phyloP scores from a whole-genome alignment of 306 rosid genomes.

The Carpinus fangiana region DNA sequence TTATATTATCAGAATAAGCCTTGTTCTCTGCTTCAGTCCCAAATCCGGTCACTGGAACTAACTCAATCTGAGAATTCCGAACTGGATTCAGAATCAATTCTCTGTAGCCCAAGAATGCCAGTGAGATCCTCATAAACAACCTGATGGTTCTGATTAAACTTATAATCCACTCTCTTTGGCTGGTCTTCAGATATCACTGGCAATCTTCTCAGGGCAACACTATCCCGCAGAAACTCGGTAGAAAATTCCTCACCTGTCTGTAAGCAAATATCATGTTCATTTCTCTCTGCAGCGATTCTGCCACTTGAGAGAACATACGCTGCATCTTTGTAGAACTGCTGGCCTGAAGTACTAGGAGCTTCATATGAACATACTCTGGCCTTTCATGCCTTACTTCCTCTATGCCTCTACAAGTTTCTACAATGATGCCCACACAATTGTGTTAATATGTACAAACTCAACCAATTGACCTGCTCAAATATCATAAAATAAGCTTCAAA shows the following conservation, averaged over 20 bases:
- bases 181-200: conserved; percentile 38
- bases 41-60: conserved; percentile 36
- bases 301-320: conserved; percentile 30
- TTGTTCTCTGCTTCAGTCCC: conserved; percentile 50
- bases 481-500: conserved; percentile 11
- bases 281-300: conserved; percentile 29
- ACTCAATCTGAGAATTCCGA: conserved; percentile 53
- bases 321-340: conserved; percentile 31
- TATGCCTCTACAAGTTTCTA: neutral
- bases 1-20: conserved; percentile 42
- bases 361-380: conserved; percentile 29
- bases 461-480: conserved; percentile 8
- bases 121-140: conserved; percentile 47
- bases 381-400: conserved; percentile 24
- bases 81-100: conserved; percentile 47
- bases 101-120: conserved; percentile 41
- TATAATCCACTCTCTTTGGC: conserved; percentile 41
- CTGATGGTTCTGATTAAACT: conserved; percentile 38
- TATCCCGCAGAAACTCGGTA: conserved; percentile 69
- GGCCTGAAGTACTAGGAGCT: conserved; percentile 45
- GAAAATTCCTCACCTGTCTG: conserved; percentile 97
- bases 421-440: neutral
- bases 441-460: neutral
- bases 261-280: conserved; percentile 47
- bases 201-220: conserved; percentile 53